phyloP scores from a whole-genome alignment of 495 filamentous ascomycete species.

The Jackrogersella multiformis region DNA sequence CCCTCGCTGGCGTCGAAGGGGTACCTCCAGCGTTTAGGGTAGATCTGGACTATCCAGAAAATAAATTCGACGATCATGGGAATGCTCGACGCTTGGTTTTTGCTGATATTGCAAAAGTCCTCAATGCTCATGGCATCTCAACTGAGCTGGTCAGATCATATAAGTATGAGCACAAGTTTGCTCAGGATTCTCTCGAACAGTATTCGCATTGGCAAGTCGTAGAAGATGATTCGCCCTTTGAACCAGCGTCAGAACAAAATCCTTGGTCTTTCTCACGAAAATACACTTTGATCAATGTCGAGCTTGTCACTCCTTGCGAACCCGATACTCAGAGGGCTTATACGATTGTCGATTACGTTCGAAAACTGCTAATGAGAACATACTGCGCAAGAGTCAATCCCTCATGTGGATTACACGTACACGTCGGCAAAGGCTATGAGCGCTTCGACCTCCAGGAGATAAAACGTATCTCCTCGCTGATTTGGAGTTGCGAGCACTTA shows the following conservation, averaged over 20 bases:
- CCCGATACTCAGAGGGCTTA: constrained; percentile 5
- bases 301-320: constrained; percentile 21
- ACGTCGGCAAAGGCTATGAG: constrained; percentile 45
- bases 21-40: constrained; percentile 15
- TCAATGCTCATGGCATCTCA: neutral
- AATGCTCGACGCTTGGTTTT: too few species aligned
- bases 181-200: neutral
- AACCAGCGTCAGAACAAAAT: neutral
- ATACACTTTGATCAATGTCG: constrained; percentile 18
- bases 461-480: constrained; percentile 45
- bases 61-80: neutral
- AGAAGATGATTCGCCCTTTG: neutral
- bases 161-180: neutral
- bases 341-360: constrained; percentile 7
- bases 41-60: neutral
- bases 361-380: constrained; percentile 24
- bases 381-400: constrained; percentile 43
- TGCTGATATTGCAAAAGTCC: constrained; percentile 1
- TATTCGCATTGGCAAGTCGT: constrained; percentile 14
- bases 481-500: constrained; percentile 47
- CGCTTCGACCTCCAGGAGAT: constrained; percentile 35
- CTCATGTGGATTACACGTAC: constrained; percentile 50
- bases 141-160: neutral
- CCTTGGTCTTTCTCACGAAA: neutral
- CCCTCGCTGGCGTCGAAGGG: neutral